phyloP scores from a whole-genome alignment of 2,329 filamentous ascomycete species.

The Stagonosporopsis rhizophila region DNA sequence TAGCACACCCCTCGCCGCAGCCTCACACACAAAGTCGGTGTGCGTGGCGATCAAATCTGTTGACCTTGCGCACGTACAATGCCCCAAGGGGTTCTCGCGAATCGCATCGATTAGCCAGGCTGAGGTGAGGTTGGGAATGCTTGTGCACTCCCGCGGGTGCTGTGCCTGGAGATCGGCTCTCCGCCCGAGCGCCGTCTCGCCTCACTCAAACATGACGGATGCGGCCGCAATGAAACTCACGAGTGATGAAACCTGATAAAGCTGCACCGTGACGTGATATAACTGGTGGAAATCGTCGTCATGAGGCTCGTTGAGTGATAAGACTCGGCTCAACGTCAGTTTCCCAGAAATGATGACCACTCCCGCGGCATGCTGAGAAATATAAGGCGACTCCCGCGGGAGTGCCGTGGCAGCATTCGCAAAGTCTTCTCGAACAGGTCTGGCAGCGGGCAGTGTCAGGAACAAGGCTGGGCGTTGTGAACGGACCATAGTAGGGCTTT shows the following conservation, averaged over 20 bases:
- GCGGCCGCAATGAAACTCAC: constrained; percentile 3
- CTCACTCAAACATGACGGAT: constrained; percentile 11
- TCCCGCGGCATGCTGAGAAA: constrained; percentile 3
- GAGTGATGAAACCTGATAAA: neutral
- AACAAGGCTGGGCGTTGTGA: constrained; percentile 13
- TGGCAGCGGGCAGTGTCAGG: constrained; percentile 20
- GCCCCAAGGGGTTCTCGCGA: constrained; percentile 16
- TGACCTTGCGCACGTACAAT: constrained; percentile 18
- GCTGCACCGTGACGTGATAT: neutral
- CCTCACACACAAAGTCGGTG: constrained; percentile 14
- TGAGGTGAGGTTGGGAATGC: constrained; percentile 18
- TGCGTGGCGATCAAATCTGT: constrained; percentile 18
- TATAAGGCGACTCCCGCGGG: constrained; percentile 12
- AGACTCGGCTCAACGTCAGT: constrained; percentile 3
- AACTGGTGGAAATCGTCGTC: constrained; percentile 9
- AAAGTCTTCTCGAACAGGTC: constrained; percentile 21
- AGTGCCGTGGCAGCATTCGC: constrained; percentile 17
- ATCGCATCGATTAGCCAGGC: constrained; percentile 15
- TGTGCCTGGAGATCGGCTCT: constrained; percentile 22
- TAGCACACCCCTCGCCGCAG: constrained; percentile 1
- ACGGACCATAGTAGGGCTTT: constrained; percentile 9
- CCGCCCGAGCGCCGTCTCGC: constrained; percentile 15
- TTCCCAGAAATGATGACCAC: neutral
- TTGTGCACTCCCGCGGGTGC: constrained; percentile 21
- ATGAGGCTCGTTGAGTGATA: constrained; percentile 11